These are phyloP conservation scores for Colletotrichum musae DNA, from an alignment of 2,329 filamentous ascomycete species.

Conservation along the genomic window DNA sequence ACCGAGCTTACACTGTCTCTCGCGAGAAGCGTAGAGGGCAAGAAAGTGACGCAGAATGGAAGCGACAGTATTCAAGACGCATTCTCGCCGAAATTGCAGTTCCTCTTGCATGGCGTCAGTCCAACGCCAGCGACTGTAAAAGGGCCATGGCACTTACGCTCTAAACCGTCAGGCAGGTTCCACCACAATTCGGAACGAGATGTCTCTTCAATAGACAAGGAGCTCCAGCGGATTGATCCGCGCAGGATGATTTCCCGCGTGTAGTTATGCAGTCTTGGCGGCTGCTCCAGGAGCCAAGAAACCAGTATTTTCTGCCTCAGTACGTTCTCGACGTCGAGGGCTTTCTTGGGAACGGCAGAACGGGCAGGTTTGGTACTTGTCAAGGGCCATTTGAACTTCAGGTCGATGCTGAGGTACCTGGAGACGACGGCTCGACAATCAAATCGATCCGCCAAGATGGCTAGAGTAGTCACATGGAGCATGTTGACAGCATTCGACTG, in stretches of 20 bases:
- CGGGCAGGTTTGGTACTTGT: conserved; percentile 56
- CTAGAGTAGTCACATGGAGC: conserved; percentile 75
- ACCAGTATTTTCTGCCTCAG: conserved; percentile 79
- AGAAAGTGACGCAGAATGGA: conserved; percentile 80
- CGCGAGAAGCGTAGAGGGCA: conserved; percentile 76
- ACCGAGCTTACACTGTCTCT: conserved; percentile 78
- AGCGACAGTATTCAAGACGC: conserved; percentile 77
- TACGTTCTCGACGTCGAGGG: conserved; percentile 71
- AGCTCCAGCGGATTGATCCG: conserved; percentile 73
- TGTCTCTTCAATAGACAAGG: conserved; percentile 52
- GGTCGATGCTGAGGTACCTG: conserved; percentile 63
- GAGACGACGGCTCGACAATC: conserved; percentile 72
- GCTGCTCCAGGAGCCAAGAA: conserved; percentile 75
- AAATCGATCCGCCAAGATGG: conserved; percentile 81
- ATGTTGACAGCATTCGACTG: conserved; percentile 62
- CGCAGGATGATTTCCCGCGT: conserved; percentile 77
- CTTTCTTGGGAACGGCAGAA: conserved; percentile 53
- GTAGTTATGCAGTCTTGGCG: conserved; percentile 71
- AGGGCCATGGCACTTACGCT: conserved; percentile 63
- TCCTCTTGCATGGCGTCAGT: conserved; percentile 66
- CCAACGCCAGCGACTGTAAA: neutral
- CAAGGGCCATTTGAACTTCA: conserved; percentile 70
- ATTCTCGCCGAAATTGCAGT: conserved; percentile 75
- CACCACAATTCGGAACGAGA: conserved; percentile 72
- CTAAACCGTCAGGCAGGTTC: conserved; percentile 78